Evolutionary conservation across 176 grass and related monocot species (phyloP), one percentile per base, ranked within the genome.

Genomic region (Ensete glaucum): DNA sequence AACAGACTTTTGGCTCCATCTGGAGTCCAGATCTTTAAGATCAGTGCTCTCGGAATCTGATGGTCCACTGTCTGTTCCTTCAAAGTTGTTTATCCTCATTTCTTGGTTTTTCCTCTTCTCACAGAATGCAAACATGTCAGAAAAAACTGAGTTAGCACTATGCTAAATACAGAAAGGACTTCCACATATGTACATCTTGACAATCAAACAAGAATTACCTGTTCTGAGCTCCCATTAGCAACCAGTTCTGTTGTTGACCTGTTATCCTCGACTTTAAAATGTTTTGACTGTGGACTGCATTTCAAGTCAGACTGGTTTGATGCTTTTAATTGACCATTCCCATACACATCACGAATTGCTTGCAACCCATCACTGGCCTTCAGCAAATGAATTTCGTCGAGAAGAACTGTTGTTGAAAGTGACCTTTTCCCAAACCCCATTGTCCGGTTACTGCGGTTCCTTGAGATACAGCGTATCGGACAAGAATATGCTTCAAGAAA

Each of bases 401-500:
- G 56, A 68, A 76, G 59, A 4, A 21, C 21, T 17, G 43, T 51
- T 25, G 82, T 22, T 22, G 88, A 88, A 83, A 63, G 68, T 11
- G 17, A 21, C 75, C 72, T 78, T 72, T 88, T 98, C 62, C 77
- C 86, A 55, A 77, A 58, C 69, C 69, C 78, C 74, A 80, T 67
- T 71, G 72, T 64, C 19, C 84, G 82, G 69, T 16, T 64, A 9
- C 67, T 77, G 21, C 90, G 90, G n/a, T 80, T 84, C 81, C 94
- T 83, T 76, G 95, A 98, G 83, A 98, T 93, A 81, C 95, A 98
- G 9, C 86, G 80, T 63, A 98, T 93, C 62, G 86, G 86, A 76
- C 90, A 80, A 69, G 95, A 93, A 81, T 80, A 87, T 79, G 88
- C 88, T 86, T 89, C 95, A 77, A 91, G 79, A 80, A 98, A 98